These are phyloP conservation scores for Stromatinia cepivora DNA, from an alignment of 2,329 filamentous ascomycete species.

Conservation along the genomic window DNA sequence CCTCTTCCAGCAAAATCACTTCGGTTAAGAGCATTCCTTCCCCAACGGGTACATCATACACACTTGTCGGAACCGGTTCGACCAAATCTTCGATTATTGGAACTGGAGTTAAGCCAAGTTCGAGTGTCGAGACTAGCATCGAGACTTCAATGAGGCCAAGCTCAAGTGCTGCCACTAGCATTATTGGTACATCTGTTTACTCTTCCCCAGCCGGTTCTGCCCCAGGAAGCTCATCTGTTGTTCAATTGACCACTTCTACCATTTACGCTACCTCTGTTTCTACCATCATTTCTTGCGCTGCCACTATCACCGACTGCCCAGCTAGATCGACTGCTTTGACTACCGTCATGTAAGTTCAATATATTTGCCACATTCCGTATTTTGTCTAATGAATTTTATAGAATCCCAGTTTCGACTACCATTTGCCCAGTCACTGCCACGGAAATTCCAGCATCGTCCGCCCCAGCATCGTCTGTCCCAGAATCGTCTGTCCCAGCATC, in stretches of 20 bases:
- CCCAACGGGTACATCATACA: conserved; percentile 8
- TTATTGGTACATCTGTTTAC: conserved; percentile 4
- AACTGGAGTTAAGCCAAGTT: conserved; percentile 7
- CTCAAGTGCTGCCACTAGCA: not conserved
- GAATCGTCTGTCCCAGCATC: not conserved
- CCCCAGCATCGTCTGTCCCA: not conserved
- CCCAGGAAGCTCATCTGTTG: conserved; percentile 1
- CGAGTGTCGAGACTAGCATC: not conserved
- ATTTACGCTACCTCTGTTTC: conserved; percentile 52
- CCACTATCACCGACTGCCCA: conserved; percentile 54
- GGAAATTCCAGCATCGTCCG: conserved; percentile 8
- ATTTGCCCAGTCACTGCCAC: conserved; percentile 33
- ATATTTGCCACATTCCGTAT: not conserved
- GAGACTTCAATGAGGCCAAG: not conserved
- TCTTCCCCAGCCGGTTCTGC: not conserved
- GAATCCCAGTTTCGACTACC: conserved; percentile 48
- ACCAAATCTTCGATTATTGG: not conserved
- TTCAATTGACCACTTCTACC: conserved; percentile 44
- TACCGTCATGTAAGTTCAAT: conserved; percentile 40
- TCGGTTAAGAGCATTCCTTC: not conserved
- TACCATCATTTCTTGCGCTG: conserved; percentile 53
- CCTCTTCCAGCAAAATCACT: not conserved
- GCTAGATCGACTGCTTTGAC: conserved; percentile 43
- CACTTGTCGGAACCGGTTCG: conserved; percentile 16
- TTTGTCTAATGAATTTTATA: conserved; percentile 2